Base-by-base conservation (phyloP, 441 rosid genomes). In the Corymbia citriodora region DNA sequence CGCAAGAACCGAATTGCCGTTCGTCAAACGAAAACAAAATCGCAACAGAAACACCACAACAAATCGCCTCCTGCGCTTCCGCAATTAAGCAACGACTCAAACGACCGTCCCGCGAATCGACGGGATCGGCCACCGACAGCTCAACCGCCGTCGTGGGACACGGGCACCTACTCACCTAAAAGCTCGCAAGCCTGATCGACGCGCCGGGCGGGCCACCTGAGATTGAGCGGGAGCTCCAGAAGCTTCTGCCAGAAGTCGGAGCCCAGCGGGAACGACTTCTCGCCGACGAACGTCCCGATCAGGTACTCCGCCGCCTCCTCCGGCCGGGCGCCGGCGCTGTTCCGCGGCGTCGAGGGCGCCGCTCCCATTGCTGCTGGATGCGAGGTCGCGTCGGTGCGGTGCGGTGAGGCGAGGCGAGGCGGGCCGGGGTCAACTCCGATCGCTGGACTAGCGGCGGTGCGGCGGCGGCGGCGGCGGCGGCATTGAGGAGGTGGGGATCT, bases 211-310 rank as follows among this genome's bases (percentile, higher is more conserved):
- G 97, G 95, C 99, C 99, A 98, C 59, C 92, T 96, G 61, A 96
- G 96, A 91, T 94, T 94, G 92, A 93, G 92, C 81, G 99, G 99
- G 89, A 97, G 96, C 92, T 96, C 97, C 27, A 98, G 95, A 31
- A 98, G 98, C 92, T 97, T 96, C 93, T 95, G 96, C 99, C 99
- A 98, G 95, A 96, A 96, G 94, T 98, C 99, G 21, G 99, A 98
- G 61, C 93, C 93, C 87, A 98, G 90, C 4, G 99, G 99, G 86
- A 97, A 96, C 81, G 99, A 96, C 92, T 97, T 97, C 93, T 96
- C 99, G 19, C 99, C 99, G 87, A 98, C 98, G 52, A 98, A 95
- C 19, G 97, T 91, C 17, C 95, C 94, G 90, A 97, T 95, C 91
- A 97, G 94, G 88, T 95, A 94, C 94, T 96, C 99, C 79, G 96